Base-by-base conservation (phyloP, 257 asterid genomes). In the Capsicum chinense region DNA sequence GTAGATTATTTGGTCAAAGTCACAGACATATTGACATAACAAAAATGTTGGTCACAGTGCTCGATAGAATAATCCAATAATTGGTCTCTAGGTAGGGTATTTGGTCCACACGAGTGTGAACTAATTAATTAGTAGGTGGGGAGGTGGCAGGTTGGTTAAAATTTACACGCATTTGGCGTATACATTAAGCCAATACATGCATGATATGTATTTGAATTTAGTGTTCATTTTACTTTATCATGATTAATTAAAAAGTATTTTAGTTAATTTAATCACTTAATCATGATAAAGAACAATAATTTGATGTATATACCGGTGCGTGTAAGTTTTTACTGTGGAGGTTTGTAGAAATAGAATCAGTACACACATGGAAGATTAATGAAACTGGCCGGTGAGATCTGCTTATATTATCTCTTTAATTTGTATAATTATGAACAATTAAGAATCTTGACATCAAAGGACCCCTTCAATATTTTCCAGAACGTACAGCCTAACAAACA, bases 401-500 rank as follows among this genome's bases (percentile, higher is more conserved):
- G 58, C 44, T 59, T n/a, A 6, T 67, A 68, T 68, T 39, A 68
- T 68, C 54, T 79, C 54, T 79, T 57, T 60, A 15, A 79, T 79
- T 10, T 79, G 54, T 35, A 33, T 79, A 37, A 3, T 66, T 66
- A 67, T 6, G 48, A 67, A 7, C 74, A 67, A 67, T 39, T 39
- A 68, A 68, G 14, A 64, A 81, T 60, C 83, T 58, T 60, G 47
- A 62, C 4, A 81, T 81, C 26, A 81, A 81, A 64, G 84, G 35
- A 74, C 74, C 73, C 35, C 21, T 81, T 39, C 58, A 81, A 39
- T 74, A 81, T 81, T 50, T 81, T 26, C 84, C 81, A 76, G n/a
- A 76, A 52, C 81, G 9, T 76, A 76, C 47, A 50, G 63, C 63
- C 81, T 62, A 81, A 81, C 84, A 81, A 81, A 62, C 84, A 19